Evolutionary conservation across 1,284 basidiomycete genomes (phyloP).

Genomic region (Ceratobasidium sp.): DNA sequence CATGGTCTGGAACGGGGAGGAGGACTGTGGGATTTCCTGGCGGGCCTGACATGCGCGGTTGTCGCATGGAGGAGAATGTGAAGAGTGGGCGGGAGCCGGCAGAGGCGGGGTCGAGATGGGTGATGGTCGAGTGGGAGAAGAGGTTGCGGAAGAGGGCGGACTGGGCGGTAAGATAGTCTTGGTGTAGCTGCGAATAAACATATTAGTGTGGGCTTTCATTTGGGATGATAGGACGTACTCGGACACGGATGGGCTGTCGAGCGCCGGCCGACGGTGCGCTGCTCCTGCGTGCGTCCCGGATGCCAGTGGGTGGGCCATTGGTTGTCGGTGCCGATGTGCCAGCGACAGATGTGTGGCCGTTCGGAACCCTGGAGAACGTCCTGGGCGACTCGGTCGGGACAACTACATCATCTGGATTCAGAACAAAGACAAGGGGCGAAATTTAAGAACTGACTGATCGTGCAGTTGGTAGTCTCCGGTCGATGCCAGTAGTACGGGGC

Average conservation of each 20-base stretch:
- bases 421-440: constrained; percentile 19
- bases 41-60: constrained; percentile 50
- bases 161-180: constrained; percentile 76
- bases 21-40: constrained; percentile 69
- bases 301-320: constrained; percentile 51
- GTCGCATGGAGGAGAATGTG: constrained; percentile 45
- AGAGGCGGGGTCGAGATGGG: constrained; percentile 62
- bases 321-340: constrained; percentile 47
- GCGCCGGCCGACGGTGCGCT: constrained; percentile 60
- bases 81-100: constrained; percentile 47
- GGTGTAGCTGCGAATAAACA: constrained; percentile 65
- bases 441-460: constrained; percentile 63
- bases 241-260: constrained; percentile 59
- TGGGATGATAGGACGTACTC: constrained; percentile 58
- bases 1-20: constrained; percentile 79
- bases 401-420: constrained; percentile 34
- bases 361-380: constrained; percentile 38
- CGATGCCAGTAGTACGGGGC: constrained; percentile 75
- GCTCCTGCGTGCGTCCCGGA: constrained; percentile 53
- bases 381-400: not conserved
- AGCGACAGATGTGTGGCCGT: constrained; percentile 56
- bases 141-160: constrained; percentile 73
- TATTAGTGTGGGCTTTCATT: constrained; percentile 16
- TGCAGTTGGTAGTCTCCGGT: constrained; percentile 76
- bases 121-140: constrained; percentile 69